A percentile compares a stretch with the other conserved stretches of the same genome.
These are phyloP conservation scores for Nakaseomyces delphensis DNA, from an alignment of 1,139 yeast genomes.

Conservation along the genomic window DNA sequence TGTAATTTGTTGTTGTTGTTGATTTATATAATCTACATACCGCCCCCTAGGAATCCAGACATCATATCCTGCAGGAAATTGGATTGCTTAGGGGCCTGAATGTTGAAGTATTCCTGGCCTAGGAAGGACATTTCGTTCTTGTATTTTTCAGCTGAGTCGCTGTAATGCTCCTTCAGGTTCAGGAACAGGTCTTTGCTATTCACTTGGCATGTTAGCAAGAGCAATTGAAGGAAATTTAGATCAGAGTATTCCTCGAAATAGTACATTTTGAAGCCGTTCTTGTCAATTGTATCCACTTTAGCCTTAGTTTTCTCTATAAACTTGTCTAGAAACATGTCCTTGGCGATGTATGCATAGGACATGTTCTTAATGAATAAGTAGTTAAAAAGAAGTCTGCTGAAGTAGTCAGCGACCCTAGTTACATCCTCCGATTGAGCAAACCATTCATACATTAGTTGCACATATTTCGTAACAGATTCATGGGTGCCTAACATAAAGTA, in stretches of 20 bases:
- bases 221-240: constrained; percentile 61
- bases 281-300: constrained; percentile 16
- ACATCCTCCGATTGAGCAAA: constrained; percentile 28
- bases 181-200: constrained; percentile 42
- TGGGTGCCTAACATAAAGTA: constrained; percentile 63
- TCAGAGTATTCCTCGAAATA: constrained; percentile 34
- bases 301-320: constrained; percentile 33
- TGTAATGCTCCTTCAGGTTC: constrained; percentile 47
- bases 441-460: constrained; percentile 53
- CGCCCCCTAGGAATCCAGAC: constrained; percentile 61
- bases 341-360: constrained; percentile 45
- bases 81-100: constrained; percentile 46
- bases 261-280: constrained; percentile 24
- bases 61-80: constrained; percentile 77
- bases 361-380: constrained; percentile 58
- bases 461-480: constrained; percentile 47
- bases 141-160: constrained; percentile 32
- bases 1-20: no score
- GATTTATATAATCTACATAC: constrained; percentile 8
- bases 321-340: constrained; percentile 26
- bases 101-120: constrained; percentile 51
- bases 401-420: constrained; percentile 43
- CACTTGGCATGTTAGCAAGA: constrained; percentile 54
- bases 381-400: constrained; percentile 59
- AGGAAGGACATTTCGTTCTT: constrained; percentile 42